These are phyloP conservation scores for Sporisorium sorghi DNA, from an alignment of 1,284 basidiomycete genomes.

Conservation along the genomic window DNA sequence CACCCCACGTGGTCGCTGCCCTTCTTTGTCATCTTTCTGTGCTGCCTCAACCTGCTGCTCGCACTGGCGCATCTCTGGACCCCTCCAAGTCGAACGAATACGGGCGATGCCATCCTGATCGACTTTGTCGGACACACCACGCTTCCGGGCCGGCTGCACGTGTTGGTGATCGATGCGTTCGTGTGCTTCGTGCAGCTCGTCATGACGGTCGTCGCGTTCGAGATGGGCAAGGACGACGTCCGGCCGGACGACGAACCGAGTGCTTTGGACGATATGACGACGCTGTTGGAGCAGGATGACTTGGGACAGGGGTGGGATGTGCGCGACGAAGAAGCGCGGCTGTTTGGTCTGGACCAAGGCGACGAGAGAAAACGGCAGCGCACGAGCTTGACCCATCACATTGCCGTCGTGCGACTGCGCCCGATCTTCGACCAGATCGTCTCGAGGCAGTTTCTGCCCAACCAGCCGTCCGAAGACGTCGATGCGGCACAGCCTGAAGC, in stretches of 20 bases:
- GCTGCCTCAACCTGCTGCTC: slow-evolving; percentile 35
- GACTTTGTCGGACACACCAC: slow-evolving; percentile 58
- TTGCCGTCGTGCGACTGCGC: slow-evolving; percentile 31
- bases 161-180: slow-evolving; percentile 36
- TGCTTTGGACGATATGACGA: slow-evolving; percentile 30
- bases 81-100: slow-evolving; percentile 14
- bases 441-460: slow-evolving; percentile 20
- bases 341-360: slow-evolving; percentile 29
- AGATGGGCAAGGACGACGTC: slow-evolving; percentile 40
- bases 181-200: slow-evolving; percentile 43
- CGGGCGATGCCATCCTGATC: slow-evolving; percentile 42
- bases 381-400: slow-evolving; percentile 39
- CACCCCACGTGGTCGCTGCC: slow-evolving; percentile 44
- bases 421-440: slow-evolving; percentile 33
- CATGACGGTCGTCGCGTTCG: slow-evolving; percentile 43
- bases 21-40: slow-evolving; percentile 44
- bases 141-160: slow-evolving; percentile 38
- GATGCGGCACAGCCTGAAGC: slow-evolving; percentile 1
- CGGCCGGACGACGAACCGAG: slow-evolving; percentile 39
- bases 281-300: slow-evolving; percentile 8
- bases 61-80: slow-evolving; percentile 34
- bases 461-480: not conserved
- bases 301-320: slow-evolving; percentile 45
- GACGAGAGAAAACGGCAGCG: slow-evolving; percentile 16
- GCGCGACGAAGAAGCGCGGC: slow-evolving; percentile 41